Base-by-base conservation (phyloP, 2,329 filamentous ascomycete species). In the Parastagonospora avenae region DNA sequence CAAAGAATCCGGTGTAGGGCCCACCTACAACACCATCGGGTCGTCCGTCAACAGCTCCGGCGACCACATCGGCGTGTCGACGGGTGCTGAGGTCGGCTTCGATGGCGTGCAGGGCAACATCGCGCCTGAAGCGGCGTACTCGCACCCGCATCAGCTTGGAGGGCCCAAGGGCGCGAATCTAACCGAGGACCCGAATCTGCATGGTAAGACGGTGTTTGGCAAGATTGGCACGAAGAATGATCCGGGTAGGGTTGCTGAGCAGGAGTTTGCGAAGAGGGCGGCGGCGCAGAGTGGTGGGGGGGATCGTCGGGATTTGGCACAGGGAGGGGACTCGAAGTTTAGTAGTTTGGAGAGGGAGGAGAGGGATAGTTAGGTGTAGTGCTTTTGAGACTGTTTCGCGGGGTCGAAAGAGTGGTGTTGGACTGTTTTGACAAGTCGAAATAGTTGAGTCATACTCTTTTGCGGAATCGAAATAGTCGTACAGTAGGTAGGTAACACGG, bases 191-290 rank as follows among this genome's bases (percentile, higher is more conserved):
- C 32, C 43, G 1, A 46, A 62, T 9, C 31, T 70, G 11, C 48
- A 52, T 11, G 67, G 65, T 0, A 59, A 67, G 42, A 55, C 32
- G 1, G 57, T 57, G 48, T 62, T 64, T 54, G 60, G 53, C 1
- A 79, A 83, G 19, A 80, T 86, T 52, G 84, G 84, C 2, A 75
- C 75, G 2, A 69, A 79, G 55, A 76, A 83, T 35, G 84, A 87
- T 59, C 83, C 85, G 2, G 79, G 78, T 2, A 73, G 83, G 28
- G 60, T 71, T 14, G 83, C 82, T 6, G 66, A 80, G 66, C 46
- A 60, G 14, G 64, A 72, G 42, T 64, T 76, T 35, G 59, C 69
- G 60, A 67, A 64, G 61, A 57, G 45, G 42, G 68, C 70, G 41
- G 68, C 70, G 55, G 71, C 70, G 32, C 57, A 71, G 47, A 56